Conservation (phyloP, 176 grass and related monocot species). For the Carex parvula region DNA sequence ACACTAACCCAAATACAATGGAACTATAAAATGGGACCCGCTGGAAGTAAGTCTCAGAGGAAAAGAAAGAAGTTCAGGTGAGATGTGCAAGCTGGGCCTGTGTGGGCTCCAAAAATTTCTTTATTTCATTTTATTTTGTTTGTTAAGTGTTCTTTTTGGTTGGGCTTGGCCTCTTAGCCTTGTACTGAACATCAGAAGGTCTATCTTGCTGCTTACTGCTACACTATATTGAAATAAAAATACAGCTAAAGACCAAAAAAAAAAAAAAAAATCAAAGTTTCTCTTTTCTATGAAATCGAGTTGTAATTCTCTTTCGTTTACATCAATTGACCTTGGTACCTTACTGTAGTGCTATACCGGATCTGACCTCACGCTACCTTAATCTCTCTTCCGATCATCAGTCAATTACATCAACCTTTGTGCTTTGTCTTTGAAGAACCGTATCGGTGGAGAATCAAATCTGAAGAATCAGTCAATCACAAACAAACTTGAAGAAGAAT, state of each 20-base stretch:
- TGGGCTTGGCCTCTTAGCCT: too few species aligned
- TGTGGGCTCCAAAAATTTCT: too few species aligned
- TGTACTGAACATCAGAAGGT: too few species aligned
- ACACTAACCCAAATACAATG: too few species aligned
- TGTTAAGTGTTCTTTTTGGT: too few species aligned
- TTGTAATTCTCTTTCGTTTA: not conserved
- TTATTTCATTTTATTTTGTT: too few species aligned
- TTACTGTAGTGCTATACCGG: not conserved
- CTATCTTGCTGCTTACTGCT: not conserved
- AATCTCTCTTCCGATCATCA: not conserved
- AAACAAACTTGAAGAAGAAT: not conserved
- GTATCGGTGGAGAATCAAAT: not conserved
- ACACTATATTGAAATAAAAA: too few species aligned
- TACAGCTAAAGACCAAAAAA: not conserved
- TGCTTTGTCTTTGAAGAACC: not conserved
- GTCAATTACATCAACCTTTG: not conserved
- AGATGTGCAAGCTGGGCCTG: too few species aligned
- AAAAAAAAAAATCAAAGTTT: not conserved
- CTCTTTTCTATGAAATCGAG: not conserved
- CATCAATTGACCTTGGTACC: not conserved
- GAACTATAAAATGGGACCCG: too few species aligned
- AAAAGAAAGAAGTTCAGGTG: too few species aligned
- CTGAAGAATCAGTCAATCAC: not conserved
- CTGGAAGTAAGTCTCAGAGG: too few species aligned
- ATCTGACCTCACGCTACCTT: not conserved